Evolutionary conservation across 768 basidiomycete species (phyloP), one percentile per base, ranked within the genome.

Genomic region (Chalciporus sphaerocephalus): DNA sequence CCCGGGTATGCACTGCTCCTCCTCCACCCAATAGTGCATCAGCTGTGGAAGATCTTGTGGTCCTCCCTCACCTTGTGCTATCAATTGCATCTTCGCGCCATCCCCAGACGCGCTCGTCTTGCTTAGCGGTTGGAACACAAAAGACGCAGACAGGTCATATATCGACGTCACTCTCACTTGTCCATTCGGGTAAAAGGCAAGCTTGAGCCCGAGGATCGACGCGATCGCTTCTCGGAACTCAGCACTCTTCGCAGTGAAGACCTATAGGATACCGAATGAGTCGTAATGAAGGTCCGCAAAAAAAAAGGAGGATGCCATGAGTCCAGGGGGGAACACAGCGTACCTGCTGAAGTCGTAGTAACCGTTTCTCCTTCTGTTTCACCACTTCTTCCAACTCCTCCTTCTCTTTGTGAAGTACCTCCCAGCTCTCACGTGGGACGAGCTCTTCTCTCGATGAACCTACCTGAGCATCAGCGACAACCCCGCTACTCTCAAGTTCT

Each of bases 221-320:
- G 86, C 83, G 48, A 97, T 87, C 6, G 92, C 85, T 60, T 94
- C 90, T 30, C 89, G 80, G 72, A 98, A 95, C 59, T 97, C 93
- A 47, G 85, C 79, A 8, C 85, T 83, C 64, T 96, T 97, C 25
- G 82, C 80, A 0, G 75, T 69, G 67, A 91, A 96, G 5, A 94
- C 81, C 87, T 92, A 30, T 3, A 27, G n/a, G 35, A 10, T 10
- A 18, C 13, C 10, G 12, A 3, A 2, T 6, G 11, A 5, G 23
- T 24, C 1, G 20, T 22, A 9, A 38, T 13, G 18, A 5, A 17
- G 18, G 24, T 13, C 12, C 27, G 9, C 4, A 11, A n/a, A 5
- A 13, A 15, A 6, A 11, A 30, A 32, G 15, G 12, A 21, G 21
- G 10, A 33, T 5, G 24, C 8, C 10, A 17, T 17, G 4, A 13